phyloP scores from a whole-genome alignment of 306 rosid species.

The Medicago lupulina region DNA sequence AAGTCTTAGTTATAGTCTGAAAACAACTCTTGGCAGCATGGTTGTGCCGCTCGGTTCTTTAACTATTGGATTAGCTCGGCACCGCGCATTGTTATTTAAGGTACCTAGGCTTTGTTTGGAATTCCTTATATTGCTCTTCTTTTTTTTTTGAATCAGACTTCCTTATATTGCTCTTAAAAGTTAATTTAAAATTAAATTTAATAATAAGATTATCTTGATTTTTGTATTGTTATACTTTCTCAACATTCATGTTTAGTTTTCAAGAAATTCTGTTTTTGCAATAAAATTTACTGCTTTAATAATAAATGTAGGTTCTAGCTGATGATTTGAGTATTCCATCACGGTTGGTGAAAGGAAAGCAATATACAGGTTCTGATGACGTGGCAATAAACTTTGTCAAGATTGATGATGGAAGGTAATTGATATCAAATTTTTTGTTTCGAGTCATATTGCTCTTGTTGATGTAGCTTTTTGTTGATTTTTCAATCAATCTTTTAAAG shows the following conservation, averaged over 20 bases:
- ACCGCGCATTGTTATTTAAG: slow-evolving; percentile 98
- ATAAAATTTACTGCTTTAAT: slow-evolving; percentile 9
- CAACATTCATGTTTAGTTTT: slow-evolving; percentile 10
- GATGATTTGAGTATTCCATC: slow-evolving; percentile 88
- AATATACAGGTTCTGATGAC: slow-evolving; percentile 80
- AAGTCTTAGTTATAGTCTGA: slow-evolving; percentile 75
- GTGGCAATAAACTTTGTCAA: slow-evolving; percentile 90
- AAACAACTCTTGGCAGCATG: slow-evolving; percentile 91
- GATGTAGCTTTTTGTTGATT: slow-evolving; percentile 3
- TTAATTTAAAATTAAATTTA: too few species aligned
- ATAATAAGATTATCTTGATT: neutral
- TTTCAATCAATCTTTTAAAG: slow-evolving; percentile 7
- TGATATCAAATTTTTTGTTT: slow-evolving; percentile 35
- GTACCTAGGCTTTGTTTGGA: slow-evolving; percentile 44
- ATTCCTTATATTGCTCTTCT: too few species aligned
- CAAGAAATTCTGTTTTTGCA: slow-evolving; percentile 11
- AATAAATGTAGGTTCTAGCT: slow-evolving; percentile 74
- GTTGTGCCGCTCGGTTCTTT: slow-evolving; percentile 95
- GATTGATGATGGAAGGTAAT: slow-evolving; percentile 89
- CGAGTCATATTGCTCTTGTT: neutral
- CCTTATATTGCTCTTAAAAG: neutral
- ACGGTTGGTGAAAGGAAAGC: slow-evolving; percentile 89
- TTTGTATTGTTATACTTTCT: slow-evolving; percentile 22
- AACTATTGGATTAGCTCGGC: slow-evolving; percentile 92
- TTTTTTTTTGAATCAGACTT: too few species aligned